Conservation (phyloP, 345 rosid species). For the Moricandia moricandioides region DNA sequence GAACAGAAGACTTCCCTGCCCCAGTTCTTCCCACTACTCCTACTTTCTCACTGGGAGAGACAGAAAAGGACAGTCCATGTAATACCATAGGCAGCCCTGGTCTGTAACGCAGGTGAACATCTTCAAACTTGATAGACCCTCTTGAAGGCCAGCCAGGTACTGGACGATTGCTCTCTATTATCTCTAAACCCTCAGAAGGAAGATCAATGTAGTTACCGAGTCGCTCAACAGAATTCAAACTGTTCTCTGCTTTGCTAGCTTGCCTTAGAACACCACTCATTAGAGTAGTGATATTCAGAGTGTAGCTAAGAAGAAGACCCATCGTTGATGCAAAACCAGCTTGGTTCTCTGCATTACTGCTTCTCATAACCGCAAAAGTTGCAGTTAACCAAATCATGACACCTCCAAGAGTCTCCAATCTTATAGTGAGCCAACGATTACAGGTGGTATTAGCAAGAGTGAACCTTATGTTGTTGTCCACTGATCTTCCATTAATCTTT, state of each 20-base stretch:
- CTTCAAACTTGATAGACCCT: constrained; percentile 72
- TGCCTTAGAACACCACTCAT: constrained; percentile 78
- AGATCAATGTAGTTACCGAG: constrained; percentile 82
- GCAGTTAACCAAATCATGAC: constrained; percentile 93
- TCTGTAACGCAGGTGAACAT: constrained; percentile 81
- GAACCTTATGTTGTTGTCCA: constrained; percentile 93
- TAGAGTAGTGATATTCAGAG: constrained; percentile 72
- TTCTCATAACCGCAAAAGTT: constrained; percentile 77
- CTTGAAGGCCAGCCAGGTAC: constrained; percentile 82
- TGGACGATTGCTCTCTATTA: constrained; percentile 65
- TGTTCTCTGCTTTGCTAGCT: constrained; percentile 93
- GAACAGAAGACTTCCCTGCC: constrained; percentile 92
- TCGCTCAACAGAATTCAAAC: constrained; percentile 91
- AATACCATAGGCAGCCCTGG: constrained; percentile 86
- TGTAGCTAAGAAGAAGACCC: constrained; percentile 93
- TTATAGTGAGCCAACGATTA: constrained; percentile 82
- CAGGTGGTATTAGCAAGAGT: constrained; percentile 72
- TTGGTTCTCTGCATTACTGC: constrained; percentile 58
- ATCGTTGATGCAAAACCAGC: constrained; percentile 73
- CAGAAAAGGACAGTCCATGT: constrained; percentile 66
- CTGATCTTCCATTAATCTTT: constrained; percentile 62
- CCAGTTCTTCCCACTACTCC: constrained; percentile 99
- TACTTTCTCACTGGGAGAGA: constrained; percentile 71
- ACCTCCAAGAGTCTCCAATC: constrained; percentile 87
- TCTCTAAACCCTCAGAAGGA: constrained; percentile 76